Evolutionary conservation across 495 filamentous ascomycete genomes (phyloP).

Genomic region (Geopyxis carbonaria): DNA sequence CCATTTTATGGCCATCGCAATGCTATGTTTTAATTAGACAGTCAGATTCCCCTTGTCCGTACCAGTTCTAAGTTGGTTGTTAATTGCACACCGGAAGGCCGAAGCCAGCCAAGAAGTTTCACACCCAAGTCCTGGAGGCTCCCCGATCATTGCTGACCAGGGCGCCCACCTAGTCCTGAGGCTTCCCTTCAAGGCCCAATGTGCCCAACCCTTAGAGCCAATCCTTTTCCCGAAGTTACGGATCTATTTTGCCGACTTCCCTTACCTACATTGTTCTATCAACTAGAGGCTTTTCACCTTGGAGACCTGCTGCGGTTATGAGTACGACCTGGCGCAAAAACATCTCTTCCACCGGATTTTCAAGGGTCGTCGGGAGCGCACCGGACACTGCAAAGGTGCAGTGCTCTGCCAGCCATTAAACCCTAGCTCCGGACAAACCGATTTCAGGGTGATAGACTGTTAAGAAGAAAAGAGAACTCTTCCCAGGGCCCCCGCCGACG

Average conservation of each 20-base stretch:
- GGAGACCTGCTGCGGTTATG: too few species aligned
- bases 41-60: slow-evolving; percentile 60
- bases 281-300: too few species aligned
- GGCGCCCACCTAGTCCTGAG: slow-evolving; percentile 38
- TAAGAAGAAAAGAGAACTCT: too few species aligned
- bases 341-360: too few species aligned
- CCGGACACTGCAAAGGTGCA: too few species aligned
- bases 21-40: slow-evolving; percentile 54
- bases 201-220: slow-evolving; percentile 50
- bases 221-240: slow-evolving; percentile 57
- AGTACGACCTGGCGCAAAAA: too few species aligned
- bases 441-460: too few species aligned
- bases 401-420: too few species aligned
- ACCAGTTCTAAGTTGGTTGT: slow-evolving; percentile 54
- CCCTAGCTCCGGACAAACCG: too few species aligned
- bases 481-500: too few species aligned
- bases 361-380: too few species aligned
- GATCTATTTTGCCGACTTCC: slow-evolving; percentile 58
- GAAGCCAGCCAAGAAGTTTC: slow-evolving; percentile 43
- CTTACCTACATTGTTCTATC: too few species aligned
- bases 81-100: slow-evolving; percentile 44
- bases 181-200: slow-evolving; percentile 36
- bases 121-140: slow-evolving; percentile 38
- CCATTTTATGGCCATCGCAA: slow-evolving; percentile 56
- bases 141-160: slow-evolving; percentile 34